phyloP scores from a whole-genome alignment of 192 early-diverging fungal genomes.

The Podochytrium sp. region DNA sequence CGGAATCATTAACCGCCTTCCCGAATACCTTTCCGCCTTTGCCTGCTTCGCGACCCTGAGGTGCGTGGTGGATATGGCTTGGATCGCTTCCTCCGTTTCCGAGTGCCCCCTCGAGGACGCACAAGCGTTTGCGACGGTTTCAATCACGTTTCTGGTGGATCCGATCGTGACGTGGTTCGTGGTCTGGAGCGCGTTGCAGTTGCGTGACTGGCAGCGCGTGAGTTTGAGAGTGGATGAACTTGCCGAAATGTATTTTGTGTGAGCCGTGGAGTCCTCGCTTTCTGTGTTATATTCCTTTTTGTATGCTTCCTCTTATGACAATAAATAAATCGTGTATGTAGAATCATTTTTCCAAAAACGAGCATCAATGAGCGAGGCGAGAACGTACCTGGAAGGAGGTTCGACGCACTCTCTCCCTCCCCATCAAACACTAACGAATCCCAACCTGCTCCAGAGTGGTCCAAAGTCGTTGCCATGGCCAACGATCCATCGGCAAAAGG shows the following conservation, averaged over 20 bases:
- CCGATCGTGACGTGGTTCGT: not conserved
- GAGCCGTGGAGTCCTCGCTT: not conserved
- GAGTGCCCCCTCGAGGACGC: not conserved
- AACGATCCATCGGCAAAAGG: not conserved
- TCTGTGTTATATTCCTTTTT: not conserved
- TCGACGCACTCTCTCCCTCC: not conserved
- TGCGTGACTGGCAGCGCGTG: not conserved
- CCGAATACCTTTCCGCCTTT: not conserved
- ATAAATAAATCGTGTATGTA: not conserved
- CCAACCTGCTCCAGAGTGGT: not conserved
- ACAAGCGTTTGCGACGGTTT: not conserved
- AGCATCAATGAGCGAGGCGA: not conserved
- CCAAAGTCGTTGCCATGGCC: not conserved
- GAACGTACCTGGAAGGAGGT: not conserved
- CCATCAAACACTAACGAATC: not conserved
- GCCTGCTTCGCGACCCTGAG: not conserved
- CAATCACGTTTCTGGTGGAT: not conserved
- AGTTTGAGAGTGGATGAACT: not conserved
- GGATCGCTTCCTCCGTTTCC: not conserved
- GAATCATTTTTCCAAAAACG: not conserved
- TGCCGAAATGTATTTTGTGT: not conserved
- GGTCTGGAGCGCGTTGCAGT: not conserved
- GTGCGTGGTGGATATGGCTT: not conserved
- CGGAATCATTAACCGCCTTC: not conserved
- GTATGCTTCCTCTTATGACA: not conserved